phyloP scores from a whole-genome alignment of 352 stramenopile species.

The Phytophthora fragariae region DNA sequence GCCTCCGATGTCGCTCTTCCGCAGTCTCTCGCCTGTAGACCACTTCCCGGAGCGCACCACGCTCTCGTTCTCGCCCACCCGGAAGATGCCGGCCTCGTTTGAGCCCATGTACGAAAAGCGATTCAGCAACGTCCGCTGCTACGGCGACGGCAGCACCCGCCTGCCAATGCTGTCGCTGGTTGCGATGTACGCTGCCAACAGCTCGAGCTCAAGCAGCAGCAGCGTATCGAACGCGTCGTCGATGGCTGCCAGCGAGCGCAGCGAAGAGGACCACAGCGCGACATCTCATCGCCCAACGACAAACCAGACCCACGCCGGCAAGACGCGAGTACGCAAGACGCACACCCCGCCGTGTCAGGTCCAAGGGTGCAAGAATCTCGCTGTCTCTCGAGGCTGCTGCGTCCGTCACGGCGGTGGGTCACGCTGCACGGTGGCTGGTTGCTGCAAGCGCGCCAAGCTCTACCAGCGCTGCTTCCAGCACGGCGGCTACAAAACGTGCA shows the following conservation, averaged over 20 bases:
- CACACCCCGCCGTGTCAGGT: conserved; percentile 67
- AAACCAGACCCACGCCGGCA: conserved; percentile 3
- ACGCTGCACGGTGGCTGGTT: conserved; percentile 44
- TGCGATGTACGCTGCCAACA: conserved; percentile 26
- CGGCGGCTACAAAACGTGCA: conserved; percentile 72
- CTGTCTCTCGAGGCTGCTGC: conserved; percentile 57
- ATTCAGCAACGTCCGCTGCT: conserved; percentile 21
- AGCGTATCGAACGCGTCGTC: conserved; percentile 11
- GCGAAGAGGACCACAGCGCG: conserved; percentile 6
- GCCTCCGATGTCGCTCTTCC: conserved; percentile 32
- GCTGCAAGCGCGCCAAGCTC: conserved; percentile 62
- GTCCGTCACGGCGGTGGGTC: conserved; percentile 62
- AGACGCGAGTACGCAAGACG: conserved; percentile 40
- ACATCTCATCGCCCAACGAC: not conserved
- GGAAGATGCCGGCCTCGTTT: conserved; percentile 40
- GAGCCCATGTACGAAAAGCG: conserved; percentile 18
- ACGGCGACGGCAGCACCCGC: conserved; percentile 21
- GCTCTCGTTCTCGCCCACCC: conserved; percentile 28
- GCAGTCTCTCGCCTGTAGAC: conserved; percentile 18
- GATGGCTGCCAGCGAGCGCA: conserved; percentile 14
- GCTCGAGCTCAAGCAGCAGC: conserved; percentile 10
- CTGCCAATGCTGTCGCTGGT: conserved; percentile 24
- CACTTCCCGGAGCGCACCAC: conserved; percentile 8
- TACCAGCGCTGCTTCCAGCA: conserved; percentile 78
- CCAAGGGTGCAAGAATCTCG: conserved; percentile 66